phyloP scores from a whole-genome alignment of 441 rosid species.

The Jatropha multifida region DNA sequence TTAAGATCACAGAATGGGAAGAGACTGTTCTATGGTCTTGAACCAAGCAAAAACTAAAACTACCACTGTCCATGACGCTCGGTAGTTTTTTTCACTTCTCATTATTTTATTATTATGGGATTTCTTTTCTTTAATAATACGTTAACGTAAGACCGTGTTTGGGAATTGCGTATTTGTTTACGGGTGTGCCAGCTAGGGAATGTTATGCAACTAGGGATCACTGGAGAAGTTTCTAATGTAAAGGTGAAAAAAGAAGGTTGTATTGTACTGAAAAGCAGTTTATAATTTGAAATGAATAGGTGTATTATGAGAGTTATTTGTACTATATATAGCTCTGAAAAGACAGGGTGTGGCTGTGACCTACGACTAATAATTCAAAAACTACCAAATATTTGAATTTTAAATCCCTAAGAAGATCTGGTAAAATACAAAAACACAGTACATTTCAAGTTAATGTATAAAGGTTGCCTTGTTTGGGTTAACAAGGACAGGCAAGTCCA shows the following conservation, averaged over 20 bases:
- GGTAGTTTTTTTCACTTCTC: neutral
- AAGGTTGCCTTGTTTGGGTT: neutral
- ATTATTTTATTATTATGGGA: neutral
- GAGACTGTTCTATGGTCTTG: constrained; percentile 3
- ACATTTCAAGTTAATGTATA: constrained; percentile 3
- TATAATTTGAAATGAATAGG: neutral
- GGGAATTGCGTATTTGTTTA: neutral
- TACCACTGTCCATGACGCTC: constrained; percentile 13
- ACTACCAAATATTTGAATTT: constrained; percentile 5
- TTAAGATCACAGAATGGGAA: neutral
- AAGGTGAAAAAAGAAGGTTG: neutral
- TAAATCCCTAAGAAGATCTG: neutral
- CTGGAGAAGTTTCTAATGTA: neutral
- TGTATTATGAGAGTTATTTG: neutral
- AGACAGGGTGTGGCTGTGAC: neutral
- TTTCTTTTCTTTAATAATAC: neutral
- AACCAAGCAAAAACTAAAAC: constrained; percentile 11
- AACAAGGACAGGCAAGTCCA: neutral
- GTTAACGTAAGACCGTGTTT: constrained; percentile 9
- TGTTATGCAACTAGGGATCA: neutral
- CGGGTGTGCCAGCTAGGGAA: neutral
- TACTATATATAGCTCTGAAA: neutral
- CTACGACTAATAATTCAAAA: neutral
- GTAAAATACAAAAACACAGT: neutral
- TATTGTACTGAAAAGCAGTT: neutral